Base-by-base conservation (phyloP, 1,284 basidiomycete species). In the Tilletia walkeri region DNA sequence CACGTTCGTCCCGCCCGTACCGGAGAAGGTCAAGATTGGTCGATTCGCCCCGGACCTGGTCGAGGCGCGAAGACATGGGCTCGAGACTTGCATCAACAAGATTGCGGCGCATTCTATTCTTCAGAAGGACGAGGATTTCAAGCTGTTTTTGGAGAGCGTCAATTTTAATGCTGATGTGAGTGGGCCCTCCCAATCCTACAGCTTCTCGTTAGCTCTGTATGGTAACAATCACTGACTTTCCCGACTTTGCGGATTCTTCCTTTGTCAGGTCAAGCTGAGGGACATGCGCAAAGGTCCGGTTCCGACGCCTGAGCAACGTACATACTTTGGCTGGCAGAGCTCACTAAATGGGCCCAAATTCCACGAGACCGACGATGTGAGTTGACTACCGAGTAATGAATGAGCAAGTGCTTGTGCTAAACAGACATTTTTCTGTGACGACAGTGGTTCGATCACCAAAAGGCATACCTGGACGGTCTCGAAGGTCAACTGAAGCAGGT, bases 1-100 rank as follows among this genome's bases (percentile, higher is more conserved):
- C 3, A 94, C 98, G 4, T 92, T 99, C 65, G 93, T 99, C 0
- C 96, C 95, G 3, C 95, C 95, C 0, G 92, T 93, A 1, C 95
- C 95, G 0, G 95, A 95, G 84, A 99, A 99, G 87, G 94, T 92
- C 75, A 86, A 92, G 0, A 92, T 96, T 78, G 84, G 84, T 2
- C 81, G 85, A 18, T 86, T 86, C 69, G 79, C 81, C 2, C 78
- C 84, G 34, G 84, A 84, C 36, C 80, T 86, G 48, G 83, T 86
- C 69, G 85, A 85, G 69, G 83, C 82, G 66, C 75, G 85, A 2
- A 74, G 85, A 1, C 77, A 81, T 12, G 83, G 83, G 0, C 70
- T 86, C 14, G 83, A 86, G 69, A 77, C 78, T 3, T 85, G 84
- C 65, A 76, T 86, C 67, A 82, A 80, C 70, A 85, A 85, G 76